Conservation (phyloP, 2,329 filamentous ascomycete species). For the Pyricularia pennisetigena region DNA sequence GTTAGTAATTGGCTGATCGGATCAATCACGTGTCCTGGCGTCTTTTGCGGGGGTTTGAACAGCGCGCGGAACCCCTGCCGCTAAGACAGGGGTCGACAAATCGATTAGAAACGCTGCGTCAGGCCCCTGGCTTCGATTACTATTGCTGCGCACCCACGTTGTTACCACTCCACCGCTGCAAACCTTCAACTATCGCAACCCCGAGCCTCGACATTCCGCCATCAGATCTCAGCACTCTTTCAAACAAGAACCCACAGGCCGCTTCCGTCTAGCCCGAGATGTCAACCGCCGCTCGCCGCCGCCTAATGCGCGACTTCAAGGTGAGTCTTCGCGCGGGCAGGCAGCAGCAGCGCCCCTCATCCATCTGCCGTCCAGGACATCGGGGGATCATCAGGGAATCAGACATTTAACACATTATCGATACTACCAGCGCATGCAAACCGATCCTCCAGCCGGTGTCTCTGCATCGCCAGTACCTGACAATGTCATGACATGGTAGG, state of each 20-base stretch:
- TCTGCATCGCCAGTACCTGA: conserved; percentile 93
- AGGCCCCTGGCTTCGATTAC: background rate
- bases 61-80: background rate
- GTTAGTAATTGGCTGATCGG: background rate
- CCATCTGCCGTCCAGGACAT: background rate
- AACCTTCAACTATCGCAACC: background rate
- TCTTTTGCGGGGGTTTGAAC: background rate
- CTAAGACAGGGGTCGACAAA: background rate
- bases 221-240: background rate
- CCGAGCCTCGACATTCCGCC: background rate
- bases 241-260: background rate
- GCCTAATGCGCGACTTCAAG: conserved; percentile 99
- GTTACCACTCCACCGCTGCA: background rate
- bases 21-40: background rate
- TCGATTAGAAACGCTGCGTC: background rate
- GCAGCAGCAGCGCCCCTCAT: background rate
- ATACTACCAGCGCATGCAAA: conserved; percentile 81
- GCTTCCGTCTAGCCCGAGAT: conserved; percentile 17
- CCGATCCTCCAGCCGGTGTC: conserved; percentile 91
- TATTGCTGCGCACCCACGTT: background rate
- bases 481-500: conserved; percentile 94
- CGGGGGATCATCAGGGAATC: background rate
- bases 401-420: background rate
- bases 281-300: conserved; percentile 92
- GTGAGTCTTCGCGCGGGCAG: conserved; percentile 30